Evolutionary conservation across 2,329 filamentous ascomycete species (phyloP), one percentile per base, ranked within the genome.

Genomic region (Calonectria crousiana): DNA sequence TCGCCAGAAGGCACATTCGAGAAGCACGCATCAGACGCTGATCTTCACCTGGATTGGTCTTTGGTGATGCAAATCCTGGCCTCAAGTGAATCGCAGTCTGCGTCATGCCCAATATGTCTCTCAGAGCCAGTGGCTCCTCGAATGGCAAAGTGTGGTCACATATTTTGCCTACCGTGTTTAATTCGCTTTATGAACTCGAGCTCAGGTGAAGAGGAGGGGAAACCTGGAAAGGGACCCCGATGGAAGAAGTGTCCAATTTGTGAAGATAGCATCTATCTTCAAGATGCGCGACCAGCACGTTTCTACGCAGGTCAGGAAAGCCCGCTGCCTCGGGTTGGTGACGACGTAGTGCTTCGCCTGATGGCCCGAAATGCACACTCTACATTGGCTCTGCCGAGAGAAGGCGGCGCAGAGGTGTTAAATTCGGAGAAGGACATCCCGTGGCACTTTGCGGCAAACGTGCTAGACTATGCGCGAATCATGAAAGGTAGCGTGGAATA

Each of bases 211-310:
- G 93, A 94, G n/a, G 93, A 94, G 41, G 85, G 86, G 11, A 90
- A 89, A 72, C 87, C 90, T 13, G 92, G 93, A 75, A 96, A 93
- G 85, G 93, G 91, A 79, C 88, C 93, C 36, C 90, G 94, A 69
- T 98, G 95, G 91, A 98, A 98, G 87, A 98, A 98, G 83, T 99
- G 97, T 79, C 96, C 97, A 0, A 96, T 99, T 41, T 99, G 97
- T 84, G 97, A 95, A 87, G 97, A 99, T 83, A 93, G 91, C 62
- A 92, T 99, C n/a, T 98, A 97, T 82, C 90, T 96, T n/a, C 93
- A 95, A 11, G 97, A 99, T 76, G 95, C 94, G 28, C 90, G 95
- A 64, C 95, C 97, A 1, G 96, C 98, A 28, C 91, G 96, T 64
- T 98, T 97, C 90, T 98, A 98, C 80, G 91, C 91, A 49, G 96